Evolutionary conservation across 2,329 filamentous ascomycete species (phyloP), one percentile per base, ranked within the genome.

Genomic region (Gnomoniopsis sp.): DNA sequence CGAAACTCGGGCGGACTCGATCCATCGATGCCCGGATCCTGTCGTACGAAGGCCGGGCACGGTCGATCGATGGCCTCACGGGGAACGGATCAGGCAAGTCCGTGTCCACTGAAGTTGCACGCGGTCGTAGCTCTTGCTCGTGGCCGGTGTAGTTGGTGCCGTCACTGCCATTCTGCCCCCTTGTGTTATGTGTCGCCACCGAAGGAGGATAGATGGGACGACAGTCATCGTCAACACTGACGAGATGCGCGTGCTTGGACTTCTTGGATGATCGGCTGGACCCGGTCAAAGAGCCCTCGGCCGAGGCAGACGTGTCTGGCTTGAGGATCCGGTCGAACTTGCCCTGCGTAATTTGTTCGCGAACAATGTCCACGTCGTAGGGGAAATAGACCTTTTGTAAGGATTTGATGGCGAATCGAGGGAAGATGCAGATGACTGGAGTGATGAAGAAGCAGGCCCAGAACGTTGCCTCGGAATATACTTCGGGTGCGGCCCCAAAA

Each of bases 311-410:
- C 15, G 69, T 65, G 17, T 66, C 68, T 69, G 77, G 65, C 3
- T 71, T 71, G 48, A 71, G 69, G 52, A 93, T 79, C 67, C 91
- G 85, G 64, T 89, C 86, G 71, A 96, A 98, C 69, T 88, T 87
- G 65, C 95, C 95, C 75, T 87, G 81, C 30, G 85, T 85, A 62
- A 96, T 86, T 77, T 98, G 92, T 74, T 99, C 95, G 50, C 95
- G 91, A 68, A 99, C 87, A 64, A 99, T 96, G 71, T 99, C 95
- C 59, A 97, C 88, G 68, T 99, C 95, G 65, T 89, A 88, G 3
- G 95, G 95, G 73, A 89, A 90, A 76, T 92, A 98, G 56, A 96
- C 89, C 76, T 99, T 99, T 73, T 98, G 95, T 52, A 95, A 75
- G 34, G 88, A 80, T 76, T 99, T 99, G 77, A 90, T 81, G 50